Percentiles rank a stretch among this genome's conserved stretches.
Evolutionary conservation across 129 eudicot genomes (phyloP).

Genomic region (Ambrosia artemisiifolia): DNA sequence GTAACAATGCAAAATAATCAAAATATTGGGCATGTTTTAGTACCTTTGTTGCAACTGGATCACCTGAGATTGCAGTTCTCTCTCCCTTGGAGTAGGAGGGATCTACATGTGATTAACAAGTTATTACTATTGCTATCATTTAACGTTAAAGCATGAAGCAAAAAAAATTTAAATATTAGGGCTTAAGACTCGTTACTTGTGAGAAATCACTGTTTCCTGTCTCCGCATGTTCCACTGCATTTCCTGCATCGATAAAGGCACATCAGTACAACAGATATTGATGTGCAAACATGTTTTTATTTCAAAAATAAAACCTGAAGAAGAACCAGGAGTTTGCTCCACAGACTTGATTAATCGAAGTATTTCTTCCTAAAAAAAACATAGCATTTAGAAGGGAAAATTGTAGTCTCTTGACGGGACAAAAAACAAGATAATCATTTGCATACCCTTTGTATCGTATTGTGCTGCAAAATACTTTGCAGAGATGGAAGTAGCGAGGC

Average conservation of each 20-base stretch:
- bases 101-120: slow-evolving; percentile 35
- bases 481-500: slow-evolving; percentile 68
- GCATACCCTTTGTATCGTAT: slow-evolving; percentile 61
- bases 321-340: slow-evolving; percentile 63
- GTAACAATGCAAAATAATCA: background rate
- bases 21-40: background rate
- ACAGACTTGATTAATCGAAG: slow-evolving; percentile 61
- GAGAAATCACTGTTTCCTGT: slow-evolving; percentile 40
- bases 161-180: background rate
- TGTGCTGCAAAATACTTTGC: slow-evolving; percentile 78
- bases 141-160: background rate
- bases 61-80: slow-evolving; percentile 68
- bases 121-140: slow-evolving; percentile 1
- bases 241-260: slow-evolving; percentile 35
- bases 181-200: slow-evolving; percentile 44
- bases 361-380: slow-evolving; percentile 63
- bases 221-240: slow-evolving; percentile 43
- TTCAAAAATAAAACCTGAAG: slow-evolving; percentile 16
- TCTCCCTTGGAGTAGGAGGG: slow-evolving; percentile 51
- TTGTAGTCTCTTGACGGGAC: background rate
- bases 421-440: slow-evolving; percentile 16
- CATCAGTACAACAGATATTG: slow-evolving; percentile 1
- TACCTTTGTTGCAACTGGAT: slow-evolving; percentile 83
- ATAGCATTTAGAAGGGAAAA: slow-evolving; percentile 12
- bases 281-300: background rate